Evolutionary conservation across 2,329 filamentous ascomycete genomes (phyloP).

Genomic region (Sporothrix schenckii): DNA sequence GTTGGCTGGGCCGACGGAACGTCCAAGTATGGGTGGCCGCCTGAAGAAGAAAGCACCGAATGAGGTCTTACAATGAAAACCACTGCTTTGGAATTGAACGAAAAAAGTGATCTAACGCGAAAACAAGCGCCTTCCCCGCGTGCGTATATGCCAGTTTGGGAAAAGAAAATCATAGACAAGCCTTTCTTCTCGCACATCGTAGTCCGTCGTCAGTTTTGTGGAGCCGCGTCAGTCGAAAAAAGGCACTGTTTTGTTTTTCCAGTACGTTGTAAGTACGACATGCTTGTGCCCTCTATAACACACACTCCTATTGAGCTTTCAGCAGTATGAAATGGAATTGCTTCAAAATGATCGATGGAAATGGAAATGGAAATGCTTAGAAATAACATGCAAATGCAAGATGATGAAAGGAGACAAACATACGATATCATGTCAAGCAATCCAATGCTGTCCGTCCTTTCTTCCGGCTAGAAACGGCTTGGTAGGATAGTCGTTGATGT

Average conservation of each 20-base stretch:
- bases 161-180: background rate
- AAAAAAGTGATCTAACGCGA: too few species aligned
- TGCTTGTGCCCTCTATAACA: too few species aligned
- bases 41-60: background rate
- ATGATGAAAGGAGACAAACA: background rate
- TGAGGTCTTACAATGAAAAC: background rate
- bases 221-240: background rate
- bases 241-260: too few species aligned
- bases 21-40: background rate
- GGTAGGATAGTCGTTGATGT: too few species aligned
- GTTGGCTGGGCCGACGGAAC: slow-evolving; percentile 16
- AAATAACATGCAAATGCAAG: background rate
- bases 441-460: background rate
- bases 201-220: background rate
- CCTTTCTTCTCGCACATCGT: slow-evolving; percentile 3
- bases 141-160: background rate
- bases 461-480: background rate
- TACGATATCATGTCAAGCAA: background rate
- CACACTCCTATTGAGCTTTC: slow-evolving; percentile 10
- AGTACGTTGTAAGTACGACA: too few species aligned
- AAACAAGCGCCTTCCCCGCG: background rate
- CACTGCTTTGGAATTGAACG: too few species aligned
- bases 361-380: background rate
- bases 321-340: background rate
- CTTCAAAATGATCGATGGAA: background rate